Evolutionary conservation across 768 basidiomycete genomes (phyloP).

Genomic region (Sistotremastrum suecicum): DNA sequence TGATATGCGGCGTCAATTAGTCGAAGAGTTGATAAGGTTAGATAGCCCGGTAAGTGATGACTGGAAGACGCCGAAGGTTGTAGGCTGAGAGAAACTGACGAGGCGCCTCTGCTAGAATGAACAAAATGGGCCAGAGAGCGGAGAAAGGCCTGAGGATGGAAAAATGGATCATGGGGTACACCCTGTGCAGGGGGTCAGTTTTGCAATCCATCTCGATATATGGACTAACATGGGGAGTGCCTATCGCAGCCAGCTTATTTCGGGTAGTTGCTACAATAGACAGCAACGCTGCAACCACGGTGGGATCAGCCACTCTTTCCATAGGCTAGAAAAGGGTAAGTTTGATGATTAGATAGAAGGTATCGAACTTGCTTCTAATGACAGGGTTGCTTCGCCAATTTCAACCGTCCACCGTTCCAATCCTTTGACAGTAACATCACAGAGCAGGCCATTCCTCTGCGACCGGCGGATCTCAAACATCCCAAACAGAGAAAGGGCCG

Average conservation of each 20-base stretch:
- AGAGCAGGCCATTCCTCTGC: slow-evolving; percentile 52
- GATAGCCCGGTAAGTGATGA: slow-evolving; percentile 11
- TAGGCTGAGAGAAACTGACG: slow-evolving; percentile 4
- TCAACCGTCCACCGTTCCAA: slow-evolving; percentile 53
- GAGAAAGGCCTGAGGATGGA: slow-evolving; percentile 48
- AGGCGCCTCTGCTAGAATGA: slow-evolving; percentile 9
- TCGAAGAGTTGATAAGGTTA: slow-evolving; percentile 33
- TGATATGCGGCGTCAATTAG: slow-evolving; percentile 35
- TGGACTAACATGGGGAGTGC: slow-evolving; percentile 25
- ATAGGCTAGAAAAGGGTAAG: slow-evolving; percentile 30
- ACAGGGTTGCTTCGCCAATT: slow-evolving; percentile 46
- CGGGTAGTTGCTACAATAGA: slow-evolving; percentile 53
- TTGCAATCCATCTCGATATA: slow-evolving; percentile 1
- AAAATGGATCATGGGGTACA: slow-evolving; percentile 67
- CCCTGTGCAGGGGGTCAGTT: slow-evolving; percentile 8
- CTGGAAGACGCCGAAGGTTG: neutral
- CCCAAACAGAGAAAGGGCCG: slow-evolving; percentile 57
- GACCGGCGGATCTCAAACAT: slow-evolving; percentile 28
- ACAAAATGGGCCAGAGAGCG: slow-evolving; percentile 28
- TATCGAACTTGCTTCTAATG: slow-evolving; percentile 35
- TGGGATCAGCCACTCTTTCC: slow-evolving; percentile 62
- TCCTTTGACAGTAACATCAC: slow-evolving; percentile 62
- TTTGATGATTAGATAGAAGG: neutral
- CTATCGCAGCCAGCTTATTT: slow-evolving; percentile 53
- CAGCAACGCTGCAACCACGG: slow-evolving; percentile 53